Conservation (phyloP, 2,329 filamentous ascomycete species). For the Aspergillus spinulosporus region DNA sequence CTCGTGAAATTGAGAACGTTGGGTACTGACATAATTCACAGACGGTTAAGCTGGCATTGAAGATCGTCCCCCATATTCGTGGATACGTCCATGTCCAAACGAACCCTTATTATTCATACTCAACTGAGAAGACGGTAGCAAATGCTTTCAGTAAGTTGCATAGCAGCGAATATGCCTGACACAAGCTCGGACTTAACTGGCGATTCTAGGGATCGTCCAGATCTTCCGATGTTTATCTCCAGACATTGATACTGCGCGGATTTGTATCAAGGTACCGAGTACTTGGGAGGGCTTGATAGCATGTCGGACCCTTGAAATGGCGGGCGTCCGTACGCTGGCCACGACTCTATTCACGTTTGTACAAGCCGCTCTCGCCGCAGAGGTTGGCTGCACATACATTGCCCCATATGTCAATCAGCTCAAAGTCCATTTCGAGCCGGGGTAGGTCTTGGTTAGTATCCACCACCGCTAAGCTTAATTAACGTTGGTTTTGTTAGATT, state of each 20-base stretch:
- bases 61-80: conserved; percentile 52
- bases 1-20: background rate
- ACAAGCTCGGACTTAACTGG: background rate
- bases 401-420: conserved; percentile 67
- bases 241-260: conserved; percentile 47
- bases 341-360: conserved; percentile 65
- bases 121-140: conserved; percentile 49
- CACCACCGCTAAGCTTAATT: background rate
- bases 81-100: conserved; percentile 61
- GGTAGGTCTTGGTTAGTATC: conserved; percentile 19
- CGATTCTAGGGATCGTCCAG: conserved; percentile 50
- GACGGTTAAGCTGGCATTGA: conserved; percentile 58
- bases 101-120: conserved; percentile 59
- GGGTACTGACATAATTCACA: conserved; percentile 27
- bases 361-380: conserved; percentile 60
- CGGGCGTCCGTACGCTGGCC: conserved; percentile 59
- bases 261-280: conserved; percentile 64
- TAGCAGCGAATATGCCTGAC: background rate
- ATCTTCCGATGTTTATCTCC: conserved; percentile 50
- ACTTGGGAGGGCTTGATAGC: conserved; percentile 66
- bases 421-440: conserved; percentile 59
- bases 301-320: conserved; percentile 54
- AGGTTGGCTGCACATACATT: conserved; percentile 61
- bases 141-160: conserved; percentile 52
- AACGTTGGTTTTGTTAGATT: conserved; percentile 12